Evolutionary conservation across 2,329 filamentous ascomycete genomes (phyloP), one percentile per base, ranked within the genome.

Genomic region (Trichoderma koningii): DNA sequence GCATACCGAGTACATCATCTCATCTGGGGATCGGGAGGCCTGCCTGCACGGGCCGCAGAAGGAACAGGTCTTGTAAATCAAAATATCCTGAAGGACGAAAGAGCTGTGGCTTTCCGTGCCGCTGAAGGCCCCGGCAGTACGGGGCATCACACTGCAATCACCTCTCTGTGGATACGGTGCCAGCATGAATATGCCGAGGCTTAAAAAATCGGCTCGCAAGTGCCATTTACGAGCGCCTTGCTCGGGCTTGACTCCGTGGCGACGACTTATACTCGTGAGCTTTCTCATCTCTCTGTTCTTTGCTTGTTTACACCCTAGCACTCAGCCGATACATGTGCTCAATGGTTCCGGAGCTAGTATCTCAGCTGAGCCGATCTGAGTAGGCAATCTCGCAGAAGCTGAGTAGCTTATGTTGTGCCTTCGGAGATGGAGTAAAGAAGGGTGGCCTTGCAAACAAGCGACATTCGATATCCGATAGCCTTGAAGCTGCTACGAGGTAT

Each of bases 31-130:
- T 38, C 12, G 34, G 21, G 28, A 50, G 47, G n/a, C 38, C 30
- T 44, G 38, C 50, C 60, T 63, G 52, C 52, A 63, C 48, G 60
- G 60, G 48, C 60, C 60, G 19, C 52, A 7, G 17, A 7, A 7
- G 23, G 45, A 23, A 42, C 59, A 45, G 3, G 23, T 52, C 48
- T 7, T 21, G 23, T 23, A 12, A 14, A 38, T 14, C 34, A 1
- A 38, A 14, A 38, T 3, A 38, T 38, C 4, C 12, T 14, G 34
- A 14, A 4, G 38, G 4, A 19, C 28, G 7, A 28, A 34, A 17
- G 41, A 44, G n/a, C 61, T 41, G 38, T 42, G 52, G 17, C 14
- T 63, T 28, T 30, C 60, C 60, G 42, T 51, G 34, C 34, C 52
- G 34, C 38, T 44, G 53, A 55, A 52, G 52, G 53, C 17, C 45